Base-by-base conservation (phyloP, 139 green algal species). In the Picochlorum costavermella region DNA sequence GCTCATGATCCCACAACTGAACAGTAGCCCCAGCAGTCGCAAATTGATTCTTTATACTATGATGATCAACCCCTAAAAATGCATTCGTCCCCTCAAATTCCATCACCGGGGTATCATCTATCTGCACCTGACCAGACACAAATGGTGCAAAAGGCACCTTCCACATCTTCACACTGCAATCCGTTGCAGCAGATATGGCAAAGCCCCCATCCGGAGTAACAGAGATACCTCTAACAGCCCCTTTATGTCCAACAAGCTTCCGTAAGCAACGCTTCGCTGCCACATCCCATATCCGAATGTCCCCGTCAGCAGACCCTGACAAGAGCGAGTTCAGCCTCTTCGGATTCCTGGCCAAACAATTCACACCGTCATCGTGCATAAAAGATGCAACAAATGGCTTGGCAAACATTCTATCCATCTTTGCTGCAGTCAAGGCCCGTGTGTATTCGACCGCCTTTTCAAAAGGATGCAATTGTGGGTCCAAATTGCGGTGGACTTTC, bases 391-490 rank as follows among this genome's bases (percentile, higher is more conserved):
- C 29, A 69, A 99, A 97, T 0, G 94, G 94, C 76, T 96, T 96
- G 9, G 94, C 94, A 72, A 99, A 99, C 2, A 98, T 71, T 23
- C 87, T 80, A 57, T 96, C 82, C 0, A 97, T 74, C 78, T 98
- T 98, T 29, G 76, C 89, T 63, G 91, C 90, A 36, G 92, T 95
- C 2, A 97, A 69, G 0, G 92, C 90, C 2, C 92, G 75, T 1
- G 81, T 96, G 72, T 96, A 96, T 74, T 99, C 93, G 11, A 90
- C 75, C 6, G 93, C 93, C 49, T 85, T 84, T 64, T 98, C 88
- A 69, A 96, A 88, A 9, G 86, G 88, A 67, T 95, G 89, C 53
- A 95, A 70, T 2, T 58, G 67, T 5, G 93, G 90, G 72, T 98
- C 89, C 17, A 95, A 82, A 81, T 98, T 99, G 16, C 88, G 80